A percentile compares a stretch with the other conserved stretches of the same genome.
Conservation (phyloP, 805 yeast genomes). For the Candida koratica region DNA sequence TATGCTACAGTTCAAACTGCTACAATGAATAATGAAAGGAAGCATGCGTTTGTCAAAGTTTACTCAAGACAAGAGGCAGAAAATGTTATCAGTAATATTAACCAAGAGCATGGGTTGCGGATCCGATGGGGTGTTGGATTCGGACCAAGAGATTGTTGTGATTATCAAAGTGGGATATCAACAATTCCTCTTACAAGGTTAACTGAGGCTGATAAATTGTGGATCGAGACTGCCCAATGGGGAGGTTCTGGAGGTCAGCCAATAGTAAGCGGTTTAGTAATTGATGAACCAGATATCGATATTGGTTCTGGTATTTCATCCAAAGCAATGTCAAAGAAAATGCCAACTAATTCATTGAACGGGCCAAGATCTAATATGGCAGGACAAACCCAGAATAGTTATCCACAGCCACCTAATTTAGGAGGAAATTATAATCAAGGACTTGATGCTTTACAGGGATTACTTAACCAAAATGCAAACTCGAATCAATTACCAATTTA, state of each 20-base stretch:
- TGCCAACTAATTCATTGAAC: conserved; percentile 87
- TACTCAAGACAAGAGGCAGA: conserved; percentile 92
- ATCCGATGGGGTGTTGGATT: conserved; percentile 99
- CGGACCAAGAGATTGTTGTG: conserved; percentile 98
- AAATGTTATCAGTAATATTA: conserved; percentile 67
- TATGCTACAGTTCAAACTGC: conserved; percentile 90
- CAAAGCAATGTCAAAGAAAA: conserved; percentile 83
- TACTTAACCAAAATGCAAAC: conserved; percentile 24
- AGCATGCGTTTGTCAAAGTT: conserved; percentile 94
- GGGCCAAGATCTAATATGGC: conserved; percentile 73
- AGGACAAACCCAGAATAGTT: conserved; percentile 37
- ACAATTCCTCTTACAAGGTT: conserved; percentile 81
- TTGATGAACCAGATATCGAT: conserved; percentile 97
- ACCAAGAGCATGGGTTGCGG: conserved; percentile 68
- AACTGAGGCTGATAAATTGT: conserved; percentile 89
- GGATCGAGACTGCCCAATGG: conserved; percentile 90
- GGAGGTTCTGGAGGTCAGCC: conserved; percentile 95
- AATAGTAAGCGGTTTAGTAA: conserved; percentile 68
- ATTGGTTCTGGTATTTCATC: conserved; percentile 92
- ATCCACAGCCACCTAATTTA: conserved; percentile 23
- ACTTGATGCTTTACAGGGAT: conserved; percentile 43
- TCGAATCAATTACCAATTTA: conserved; percentile 7
- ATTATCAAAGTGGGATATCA: conserved; percentile 86
- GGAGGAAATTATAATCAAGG: conserved; percentile 28
- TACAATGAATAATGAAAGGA: conserved; percentile 80